Evolutionary conservation across 371 early-diverging fungal species (phyloP).

Genomic region (Enterocytospora artemiae): DNA sequence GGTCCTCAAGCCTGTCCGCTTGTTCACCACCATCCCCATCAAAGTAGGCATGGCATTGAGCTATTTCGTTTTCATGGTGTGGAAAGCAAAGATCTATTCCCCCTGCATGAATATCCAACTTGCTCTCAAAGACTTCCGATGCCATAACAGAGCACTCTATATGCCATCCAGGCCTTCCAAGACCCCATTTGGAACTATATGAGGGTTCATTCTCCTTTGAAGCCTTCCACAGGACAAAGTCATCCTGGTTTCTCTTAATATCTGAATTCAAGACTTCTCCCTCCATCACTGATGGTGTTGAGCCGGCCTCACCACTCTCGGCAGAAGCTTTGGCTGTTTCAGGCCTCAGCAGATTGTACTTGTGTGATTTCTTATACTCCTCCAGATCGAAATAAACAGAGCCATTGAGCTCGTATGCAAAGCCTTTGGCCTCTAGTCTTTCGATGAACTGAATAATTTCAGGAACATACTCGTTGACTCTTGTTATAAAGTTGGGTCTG

Average conservation of each 20-base stretch:
- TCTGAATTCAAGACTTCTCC: conserved; percentile 77
- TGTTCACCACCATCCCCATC: conserved; percentile 63
- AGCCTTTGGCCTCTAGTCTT: conserved; percentile 79
- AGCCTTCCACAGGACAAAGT: conserved; percentile 96
- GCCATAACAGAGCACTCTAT: conserved; percentile 99
- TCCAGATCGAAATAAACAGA: conserved; percentile 93
- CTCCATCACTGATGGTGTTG: conserved; percentile 79
- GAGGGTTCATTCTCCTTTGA: conserved; percentile 87
- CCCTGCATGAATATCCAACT: conserved; percentile 92
- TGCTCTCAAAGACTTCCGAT: conserved; percentile 71
- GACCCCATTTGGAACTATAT: conserved; percentile 85
- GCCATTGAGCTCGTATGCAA: conserved; percentile 74
- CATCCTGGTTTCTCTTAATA: conserved; percentile 66
- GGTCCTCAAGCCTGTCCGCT: conserved; percentile 4
- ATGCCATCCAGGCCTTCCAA: conserved; percentile 96
- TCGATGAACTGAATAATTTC: conserved; percentile 80
- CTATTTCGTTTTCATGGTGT: conserved; percentile 97
- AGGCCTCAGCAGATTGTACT: conserved; percentile 26
- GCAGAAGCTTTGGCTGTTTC: conserved; percentile 42
- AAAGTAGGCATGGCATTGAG: conserved; percentile 75
- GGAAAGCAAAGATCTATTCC: conserved; percentile 96
- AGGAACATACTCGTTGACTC: conserved; percentile 91
- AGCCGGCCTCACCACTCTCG: conserved; percentile 59
- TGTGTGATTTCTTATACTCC: conserved; percentile 67
- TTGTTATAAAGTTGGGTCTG: conserved; percentile 78